phyloP scores from a whole-genome alignment of 2,329 filamentous ascomycete species.

The Ceratocystis destructans region DNA sequence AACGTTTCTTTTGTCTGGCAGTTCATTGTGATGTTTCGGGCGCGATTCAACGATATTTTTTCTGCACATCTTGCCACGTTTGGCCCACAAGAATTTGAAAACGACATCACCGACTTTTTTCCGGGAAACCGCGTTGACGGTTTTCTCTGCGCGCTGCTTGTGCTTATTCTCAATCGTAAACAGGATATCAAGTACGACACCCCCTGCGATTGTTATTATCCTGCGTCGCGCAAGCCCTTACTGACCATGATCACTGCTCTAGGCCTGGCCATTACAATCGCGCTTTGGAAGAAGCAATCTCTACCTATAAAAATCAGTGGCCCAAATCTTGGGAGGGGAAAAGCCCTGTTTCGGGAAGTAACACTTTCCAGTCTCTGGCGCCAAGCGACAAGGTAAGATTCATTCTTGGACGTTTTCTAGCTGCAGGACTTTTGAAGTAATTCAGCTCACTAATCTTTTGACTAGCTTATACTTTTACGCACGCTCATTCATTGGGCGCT shows the following conservation, averaged over 20 bases:
- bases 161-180: slow-evolving; percentile 86
- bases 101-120: slow-evolving; percentile 60
- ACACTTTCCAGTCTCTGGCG: slow-evolving; percentile 69
- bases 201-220: background rate
- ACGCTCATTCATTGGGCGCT: slow-evolving; percentile 80
- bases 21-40: slow-evolving; percentile 98
- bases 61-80: slow-evolving; percentile 77
- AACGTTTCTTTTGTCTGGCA: slow-evolving; percentile 30
- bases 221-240: background rate
- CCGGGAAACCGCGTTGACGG: slow-evolving; percentile 78
- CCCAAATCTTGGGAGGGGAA: slow-evolving; percentile 66
- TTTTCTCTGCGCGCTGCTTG: slow-evolving; percentile 77
- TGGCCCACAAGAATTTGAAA: slow-evolving; percentile 88
- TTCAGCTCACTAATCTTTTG: background rate
- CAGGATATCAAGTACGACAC: slow-evolving; percentile 86
- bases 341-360: slow-evolving; percentile 69
- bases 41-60: slow-evolving; percentile 81
- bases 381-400: slow-evolving; percentile 62
- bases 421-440: background rate
- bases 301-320: slow-evolving; percentile 79
- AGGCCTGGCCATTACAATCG: slow-evolving; percentile 87
- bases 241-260: slow-evolving; percentile 10
- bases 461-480: slow-evolving; percentile 66
- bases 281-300: slow-evolving; percentile 84
- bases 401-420: background rate